These are phyloP conservation scores for Climacium dendroides DNA, from an alignment of 225 moss, liverwort and hornwort genomes.

Conservation along the genomic window DNA sequence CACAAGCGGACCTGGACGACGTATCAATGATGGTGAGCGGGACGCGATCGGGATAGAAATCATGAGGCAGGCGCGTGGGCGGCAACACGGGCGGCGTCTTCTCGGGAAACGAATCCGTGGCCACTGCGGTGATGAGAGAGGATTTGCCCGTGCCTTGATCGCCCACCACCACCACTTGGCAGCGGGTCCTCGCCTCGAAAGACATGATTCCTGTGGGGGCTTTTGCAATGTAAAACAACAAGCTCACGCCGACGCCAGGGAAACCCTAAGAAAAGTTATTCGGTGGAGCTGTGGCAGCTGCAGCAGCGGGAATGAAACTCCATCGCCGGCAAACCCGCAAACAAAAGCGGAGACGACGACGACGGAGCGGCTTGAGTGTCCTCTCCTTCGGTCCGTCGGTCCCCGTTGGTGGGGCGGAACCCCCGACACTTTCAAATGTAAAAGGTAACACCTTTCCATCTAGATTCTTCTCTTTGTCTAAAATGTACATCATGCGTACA, in stretches of 20 bases:
- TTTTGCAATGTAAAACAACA: not conserved
- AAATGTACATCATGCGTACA: not conserved
- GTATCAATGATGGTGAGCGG: slow-evolving; percentile 91
- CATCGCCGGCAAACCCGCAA: not conserved
- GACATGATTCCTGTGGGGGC: not conserved
- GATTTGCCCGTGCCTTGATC: slow-evolving; percentile 88
- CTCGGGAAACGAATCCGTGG: slow-evolving; percentile 89
- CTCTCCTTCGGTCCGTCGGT: not conserved
- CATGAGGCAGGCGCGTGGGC: slow-evolving; percentile 75
- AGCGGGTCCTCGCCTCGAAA: slow-evolving; percentile 40
- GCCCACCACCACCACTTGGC: slow-evolving; percentile 90
- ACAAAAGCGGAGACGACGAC: not conserved
- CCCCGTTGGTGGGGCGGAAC: not conserved
- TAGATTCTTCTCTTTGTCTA: not conserved
- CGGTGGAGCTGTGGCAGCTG: not conserved
- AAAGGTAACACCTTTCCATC: not conserved
- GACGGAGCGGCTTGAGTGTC: no score
- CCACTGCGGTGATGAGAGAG: slow-evolving; percentile 83
- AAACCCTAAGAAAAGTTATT: not conserved
- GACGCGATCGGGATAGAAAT: slow-evolving; percentile 89
- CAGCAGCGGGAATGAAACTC: not conserved
- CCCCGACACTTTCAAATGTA: no score
- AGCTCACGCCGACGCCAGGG: not conserved
- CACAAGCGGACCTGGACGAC: slow-evolving; percentile 41
- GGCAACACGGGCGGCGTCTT: slow-evolving; percentile 72